Percentiles rank a stretch among this genome's conserved stretches.
These are phyloP conservation scores for Persicaria tinctoria DNA, from an alignment of 148 eudicot species.

Conservation along the genomic window DNA sequence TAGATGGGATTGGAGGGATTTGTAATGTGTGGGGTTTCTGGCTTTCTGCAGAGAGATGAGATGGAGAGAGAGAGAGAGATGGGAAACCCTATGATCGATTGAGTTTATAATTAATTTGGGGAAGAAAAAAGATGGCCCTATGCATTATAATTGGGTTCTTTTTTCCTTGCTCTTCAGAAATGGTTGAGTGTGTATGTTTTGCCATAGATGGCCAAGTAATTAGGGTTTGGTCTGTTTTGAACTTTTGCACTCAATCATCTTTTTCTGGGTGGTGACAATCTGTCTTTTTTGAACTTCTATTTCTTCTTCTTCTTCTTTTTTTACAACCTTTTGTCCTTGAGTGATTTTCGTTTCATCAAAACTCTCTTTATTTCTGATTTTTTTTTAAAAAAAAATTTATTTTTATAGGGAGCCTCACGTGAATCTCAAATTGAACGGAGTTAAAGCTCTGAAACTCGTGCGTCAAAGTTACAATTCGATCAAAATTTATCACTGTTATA, in stretches of 20 bases:
- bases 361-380: too few relatives aligned
- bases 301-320: background rate
- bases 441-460: too few relatives aligned
- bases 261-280: constrained; percentile 7
- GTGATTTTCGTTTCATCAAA: too few relatives aligned
- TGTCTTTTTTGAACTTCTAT: background rate
- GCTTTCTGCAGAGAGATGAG: background rate
- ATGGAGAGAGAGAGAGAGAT: background rate
- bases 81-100: background rate
- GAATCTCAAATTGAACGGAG: too few relatives aligned
- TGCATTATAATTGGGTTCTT: background rate
- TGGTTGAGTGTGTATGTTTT: background rate
- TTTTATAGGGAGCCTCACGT: too few relatives aligned
- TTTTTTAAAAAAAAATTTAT: too few relatives aligned
- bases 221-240: constrained; percentile 11
- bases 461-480: too few relatives aligned
- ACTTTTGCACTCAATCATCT: constrained; percentile 5
- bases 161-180: background rate
- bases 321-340: background rate
- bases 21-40: background rate
- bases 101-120: background rate
- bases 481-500: too few relatives aligned
- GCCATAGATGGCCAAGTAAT: constrained; percentile 8
- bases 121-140: constrained; percentile 7
- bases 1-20: constrained; percentile 4